phyloP scores from a whole-genome alignment of 176 grass and related monocot genomes.

The Typha latifolia region DNA sequence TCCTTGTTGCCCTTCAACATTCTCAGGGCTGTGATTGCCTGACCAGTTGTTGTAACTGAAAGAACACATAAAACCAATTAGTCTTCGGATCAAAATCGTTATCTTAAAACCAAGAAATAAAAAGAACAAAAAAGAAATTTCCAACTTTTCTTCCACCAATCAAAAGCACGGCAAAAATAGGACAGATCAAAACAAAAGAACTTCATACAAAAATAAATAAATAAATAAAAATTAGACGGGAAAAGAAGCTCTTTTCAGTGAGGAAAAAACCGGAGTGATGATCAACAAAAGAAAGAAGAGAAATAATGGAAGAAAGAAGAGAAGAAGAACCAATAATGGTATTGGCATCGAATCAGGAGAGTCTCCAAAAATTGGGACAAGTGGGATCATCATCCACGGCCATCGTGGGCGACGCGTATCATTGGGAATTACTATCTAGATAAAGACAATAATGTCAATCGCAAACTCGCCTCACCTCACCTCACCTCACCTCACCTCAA shows the following conservation, averaged over 20 bases:
- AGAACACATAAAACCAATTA: not conserved
- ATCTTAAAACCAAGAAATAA: not conserved
- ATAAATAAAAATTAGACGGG: too few species aligned
- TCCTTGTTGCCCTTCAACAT: constrained; percentile 40
- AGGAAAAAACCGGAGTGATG: too few species aligned
- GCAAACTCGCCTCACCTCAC: too few species aligned
- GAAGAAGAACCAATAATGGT: not conserved
- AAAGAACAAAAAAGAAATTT: not conserved
- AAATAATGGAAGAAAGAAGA: not conserved
- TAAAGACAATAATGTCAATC: too few species aligned
- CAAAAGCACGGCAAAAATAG: too few species aligned
- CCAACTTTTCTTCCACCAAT: not conserved
- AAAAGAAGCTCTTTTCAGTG: too few species aligned
- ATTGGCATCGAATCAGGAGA: not conserved
- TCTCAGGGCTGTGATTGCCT: constrained; percentile 33
- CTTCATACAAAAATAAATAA: too few species aligned
- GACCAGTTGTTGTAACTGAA: constrained; percentile 36
- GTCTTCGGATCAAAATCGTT: not conserved
- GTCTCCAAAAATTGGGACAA: constrained; percentile 13
- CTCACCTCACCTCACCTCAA: too few species aligned
- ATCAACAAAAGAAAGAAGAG: not conserved
- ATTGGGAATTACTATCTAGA: too few species aligned
- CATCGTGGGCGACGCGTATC: too few species aligned
- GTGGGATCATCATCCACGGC: constrained; percentile 17
- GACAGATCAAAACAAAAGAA: too few species aligned